These are phyloP conservation scores for Cotoneaster glaucophyllus DNA, from an alignment of 306 rosid genomes.

Conservation along the genomic window DNA sequence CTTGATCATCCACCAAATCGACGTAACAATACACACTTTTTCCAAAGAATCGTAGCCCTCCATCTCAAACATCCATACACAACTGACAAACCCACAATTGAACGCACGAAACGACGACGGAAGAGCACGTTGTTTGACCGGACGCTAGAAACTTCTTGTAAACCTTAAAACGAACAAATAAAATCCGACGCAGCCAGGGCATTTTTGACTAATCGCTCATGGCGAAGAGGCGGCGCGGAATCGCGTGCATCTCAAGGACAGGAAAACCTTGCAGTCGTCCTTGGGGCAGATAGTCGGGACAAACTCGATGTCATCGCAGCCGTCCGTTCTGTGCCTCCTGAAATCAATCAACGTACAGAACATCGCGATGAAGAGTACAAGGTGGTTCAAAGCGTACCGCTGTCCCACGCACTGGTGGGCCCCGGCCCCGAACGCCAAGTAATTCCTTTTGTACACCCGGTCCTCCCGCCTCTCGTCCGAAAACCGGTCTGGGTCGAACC, in stretches of 20 bases:
- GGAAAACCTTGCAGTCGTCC: constrained; percentile 70
- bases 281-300: constrained; percentile 82
- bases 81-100: too few species aligned
- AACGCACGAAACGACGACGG: too few species aligned
- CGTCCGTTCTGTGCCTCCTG: constrained; percentile 66
- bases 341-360: constrained; percentile 68
- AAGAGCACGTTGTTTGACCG: neutral
- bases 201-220: neutral
- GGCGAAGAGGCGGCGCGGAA: constrained; percentile 32
- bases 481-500: constrained; percentile 85
- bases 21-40: too few species aligned
- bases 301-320: constrained; percentile 71
- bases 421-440: constrained; percentile 84
- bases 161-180: neutral
- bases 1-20: too few species aligned
- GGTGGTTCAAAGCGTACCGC: constrained; percentile 76
- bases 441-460: constrained; percentile 53
- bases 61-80: too few species aligned
- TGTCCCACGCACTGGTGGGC: constrained; percentile 92
- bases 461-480: constrained; percentile 71
- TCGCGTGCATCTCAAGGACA: constrained; percentile 43
- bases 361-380: constrained; percentile 80
- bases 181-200: neutral
- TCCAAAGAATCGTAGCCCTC: too few species aligned
- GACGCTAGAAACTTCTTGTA: neutral